Percentiles rank a stretch among this genome's conserved stretches.
Conservation (phyloP, 768 basidiomycete genomes). For the Lyophyllum shimeji region DNA sequence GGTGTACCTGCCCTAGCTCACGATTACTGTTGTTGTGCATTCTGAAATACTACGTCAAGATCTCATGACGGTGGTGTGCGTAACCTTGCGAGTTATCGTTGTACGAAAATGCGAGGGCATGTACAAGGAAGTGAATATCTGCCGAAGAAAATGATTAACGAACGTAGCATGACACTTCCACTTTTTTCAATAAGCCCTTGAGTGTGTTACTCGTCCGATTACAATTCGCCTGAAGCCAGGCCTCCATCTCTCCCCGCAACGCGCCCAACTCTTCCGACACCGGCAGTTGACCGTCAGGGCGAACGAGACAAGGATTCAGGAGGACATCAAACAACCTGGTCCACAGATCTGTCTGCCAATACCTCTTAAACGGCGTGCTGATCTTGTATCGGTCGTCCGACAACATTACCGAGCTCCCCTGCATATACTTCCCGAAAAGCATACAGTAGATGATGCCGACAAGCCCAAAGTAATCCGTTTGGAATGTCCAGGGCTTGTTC, state of each 20-base stretch:
- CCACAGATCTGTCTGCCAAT: constrained; percentile 94
- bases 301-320: constrained; percentile 74
- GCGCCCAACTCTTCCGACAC: constrained; percentile 64
- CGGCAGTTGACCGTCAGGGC: constrained; percentile 62
- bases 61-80: constrained; percentile 5
- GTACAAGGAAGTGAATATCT: no score
- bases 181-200: constrained; percentile 81
- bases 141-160: constrained; percentile 21
- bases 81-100: neutral
- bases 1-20: constrained; percentile 17
- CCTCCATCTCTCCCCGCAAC: constrained; percentile 81
- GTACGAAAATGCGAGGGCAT: neutral
- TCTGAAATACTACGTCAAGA: constrained; percentile 33
- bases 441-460: constrained; percentile 94
- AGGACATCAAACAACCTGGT: constrained; percentile 78
- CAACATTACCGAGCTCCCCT: constrained; percentile 55
- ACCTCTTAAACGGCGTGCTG: constrained; percentile 81
- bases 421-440: constrained; percentile 96
- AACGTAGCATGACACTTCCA: constrained; percentile 56
- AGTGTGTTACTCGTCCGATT: constrained; percentile 80
- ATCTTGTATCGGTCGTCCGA: constrained; percentile 56
- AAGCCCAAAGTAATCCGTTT: constrained; percentile 96
- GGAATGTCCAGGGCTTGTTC: constrained; percentile 85
- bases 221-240: constrained; percentile 84
- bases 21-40: constrained; percentile 34